Conservation (phyloP, 208 protist species). For the Porcisia hertigi region DNA sequence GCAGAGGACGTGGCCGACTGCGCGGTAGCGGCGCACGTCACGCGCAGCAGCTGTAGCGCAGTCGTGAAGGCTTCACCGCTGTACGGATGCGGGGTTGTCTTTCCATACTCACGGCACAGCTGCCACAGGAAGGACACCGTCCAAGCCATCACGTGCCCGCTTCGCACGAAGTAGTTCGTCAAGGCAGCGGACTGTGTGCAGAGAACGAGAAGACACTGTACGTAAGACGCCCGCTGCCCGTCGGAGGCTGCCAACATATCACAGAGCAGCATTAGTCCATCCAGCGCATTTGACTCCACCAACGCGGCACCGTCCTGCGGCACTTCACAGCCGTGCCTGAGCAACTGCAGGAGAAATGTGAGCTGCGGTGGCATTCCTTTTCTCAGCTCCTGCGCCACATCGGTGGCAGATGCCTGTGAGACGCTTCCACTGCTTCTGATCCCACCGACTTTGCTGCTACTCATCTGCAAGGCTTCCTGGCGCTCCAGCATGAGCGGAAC, state of each 20-base stretch:
- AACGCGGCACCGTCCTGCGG: slow-evolving; percentile 71
- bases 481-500: slow-evolving; percentile 81
- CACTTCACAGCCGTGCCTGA: slow-evolving; percentile 65
- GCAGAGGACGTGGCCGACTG: not conserved
- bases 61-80: slow-evolving; percentile 60
- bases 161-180: slow-evolving; percentile 44
- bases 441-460: slow-evolving; percentile 24
- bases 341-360: slow-evolving; percentile 54
- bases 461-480: slow-evolving; percentile 46
- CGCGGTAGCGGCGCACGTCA: slow-evolving; percentile 24
- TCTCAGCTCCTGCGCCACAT: slow-evolving; percentile 54
- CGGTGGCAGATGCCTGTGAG: slow-evolving; percentile 47
- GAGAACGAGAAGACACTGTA: slow-evolving; percentile 43
- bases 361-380: slow-evolving; percentile 64
- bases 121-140: slow-evolving; percentile 57
- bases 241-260: slow-evolving; percentile 64
- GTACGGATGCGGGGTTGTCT: slow-evolving; percentile 40
- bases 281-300: slow-evolving; percentile 52
- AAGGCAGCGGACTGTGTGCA: slow-evolving; percentile 57
- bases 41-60: slow-evolving; percentile 37
- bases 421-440: slow-evolving; percentile 7
- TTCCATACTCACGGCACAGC: slow-evolving; percentile 69
- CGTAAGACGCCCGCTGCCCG: slow-evolving; percentile 44
- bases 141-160: slow-evolving; percentile 65
- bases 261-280: slow-evolving; percentile 61